A percentile compares a stretch with the other conserved stretches of the same genome.
phyloP scores from a whole-genome alignment of 768 basidiomycete species.

The Naematelia encephala region DNA sequence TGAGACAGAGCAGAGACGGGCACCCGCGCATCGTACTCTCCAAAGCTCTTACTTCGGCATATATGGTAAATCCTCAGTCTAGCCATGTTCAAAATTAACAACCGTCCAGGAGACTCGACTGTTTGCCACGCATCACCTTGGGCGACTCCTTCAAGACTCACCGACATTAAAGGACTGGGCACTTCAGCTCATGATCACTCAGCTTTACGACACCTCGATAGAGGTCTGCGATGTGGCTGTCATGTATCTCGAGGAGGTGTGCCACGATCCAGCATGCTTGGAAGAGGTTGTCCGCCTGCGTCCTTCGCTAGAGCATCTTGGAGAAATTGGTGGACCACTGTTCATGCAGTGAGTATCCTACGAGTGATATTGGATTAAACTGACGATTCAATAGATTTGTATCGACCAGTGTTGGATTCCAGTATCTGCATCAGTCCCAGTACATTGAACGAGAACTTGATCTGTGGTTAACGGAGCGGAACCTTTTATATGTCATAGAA shows the following conservation, averaged over 20 bases:
- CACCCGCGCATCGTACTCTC: conserved; percentile 90
- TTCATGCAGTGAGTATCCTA: conserved; percentile 67
- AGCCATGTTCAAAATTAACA: conserved; percentile 1
- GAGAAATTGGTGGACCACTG: conserved; percentile 83
- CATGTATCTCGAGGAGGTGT: conserved; percentile 81
- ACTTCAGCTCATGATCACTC: conserved; percentile 83
- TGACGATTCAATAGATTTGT: conserved; percentile 66
- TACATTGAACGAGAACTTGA: conserved; percentile 96
- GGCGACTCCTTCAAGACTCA: conserved; percentile 67
- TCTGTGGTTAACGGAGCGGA: conserved; percentile 96
- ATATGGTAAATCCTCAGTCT: conserved; percentile 59
- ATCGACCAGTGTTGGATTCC: conserved; percentile 87
- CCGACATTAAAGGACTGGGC: conserved; percentile 76
- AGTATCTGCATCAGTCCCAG: conserved; percentile 82
- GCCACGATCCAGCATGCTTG: conserved; percentile 75
- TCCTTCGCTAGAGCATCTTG: conserved; percentile 91
- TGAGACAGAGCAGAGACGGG: conserved; percentile 65
- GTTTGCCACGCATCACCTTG: conserved; percentile 83
- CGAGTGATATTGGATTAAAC: conserved; percentile 1
- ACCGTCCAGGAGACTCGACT: conserved; percentile 70
- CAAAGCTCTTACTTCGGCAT: conserved; percentile 90
- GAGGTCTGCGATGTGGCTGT: conserved; percentile 91
- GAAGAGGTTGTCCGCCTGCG: conserved; percentile 91
- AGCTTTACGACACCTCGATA: conserved; percentile 85
- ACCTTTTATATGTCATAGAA: conserved; percentile 86